Percentiles rank a stretch among this genome's conserved stretches.
These are phyloP conservation scores for Trichomonascaceae sp. DNA, from an alignment of 1,139 yeast species.

Conservation along the genomic window DNA sequence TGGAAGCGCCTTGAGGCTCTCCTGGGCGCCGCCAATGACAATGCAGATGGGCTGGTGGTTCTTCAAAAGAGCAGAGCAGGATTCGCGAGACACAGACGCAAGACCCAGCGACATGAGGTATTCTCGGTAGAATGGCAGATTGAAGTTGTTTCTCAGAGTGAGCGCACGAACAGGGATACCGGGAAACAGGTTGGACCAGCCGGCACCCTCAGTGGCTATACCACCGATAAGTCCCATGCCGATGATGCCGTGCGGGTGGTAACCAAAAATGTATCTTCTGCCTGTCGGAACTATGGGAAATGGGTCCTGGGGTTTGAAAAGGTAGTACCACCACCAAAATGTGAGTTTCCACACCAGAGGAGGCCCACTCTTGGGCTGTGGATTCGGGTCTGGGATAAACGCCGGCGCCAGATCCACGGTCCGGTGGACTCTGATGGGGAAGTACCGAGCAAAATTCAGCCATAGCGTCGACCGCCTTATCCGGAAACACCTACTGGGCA, in stretches of 20 bases:
- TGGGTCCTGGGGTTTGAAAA: conserved; percentile 6
- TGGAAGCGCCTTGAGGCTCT: conserved; percentile 60
- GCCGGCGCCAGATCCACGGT: conserved; percentile 67
- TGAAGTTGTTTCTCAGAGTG: conserved; percentile 75
- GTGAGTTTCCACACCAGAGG: conserved; percentile 12
- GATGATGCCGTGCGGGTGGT: conserved; percentile 95
- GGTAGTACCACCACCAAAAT: conserved; percentile 17
- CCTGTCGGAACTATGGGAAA: conserved; percentile 17
- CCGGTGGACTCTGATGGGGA: conserved; percentile 67
- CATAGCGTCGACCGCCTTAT: conserved; percentile 49
- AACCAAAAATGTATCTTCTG: conserved; percentile 67
- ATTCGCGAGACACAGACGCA: conserved; percentile 69
- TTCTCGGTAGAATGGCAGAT: conserved; percentile 80
- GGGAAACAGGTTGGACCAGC: conserved; percentile 58
- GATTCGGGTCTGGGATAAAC: conserved; percentile 27
- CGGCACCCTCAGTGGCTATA: conserved; percentile 68
- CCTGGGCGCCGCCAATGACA: conserved; percentile 94
- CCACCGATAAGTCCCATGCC: conserved; percentile 88
- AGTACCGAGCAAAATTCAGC: conserved; percentile 64
- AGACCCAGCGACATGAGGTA: conserved; percentile 71
- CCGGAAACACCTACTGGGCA: conserved; percentile 45
- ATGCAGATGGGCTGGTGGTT: conserved; percentile 64
- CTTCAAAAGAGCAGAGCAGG: conserved; percentile 50
- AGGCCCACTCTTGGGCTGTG: conserved; percentile 3
- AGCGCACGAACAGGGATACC: conserved; percentile 68